Conservation (phyloP, 768 basidiomycete species). For the Suillus variegatus region DNA sequence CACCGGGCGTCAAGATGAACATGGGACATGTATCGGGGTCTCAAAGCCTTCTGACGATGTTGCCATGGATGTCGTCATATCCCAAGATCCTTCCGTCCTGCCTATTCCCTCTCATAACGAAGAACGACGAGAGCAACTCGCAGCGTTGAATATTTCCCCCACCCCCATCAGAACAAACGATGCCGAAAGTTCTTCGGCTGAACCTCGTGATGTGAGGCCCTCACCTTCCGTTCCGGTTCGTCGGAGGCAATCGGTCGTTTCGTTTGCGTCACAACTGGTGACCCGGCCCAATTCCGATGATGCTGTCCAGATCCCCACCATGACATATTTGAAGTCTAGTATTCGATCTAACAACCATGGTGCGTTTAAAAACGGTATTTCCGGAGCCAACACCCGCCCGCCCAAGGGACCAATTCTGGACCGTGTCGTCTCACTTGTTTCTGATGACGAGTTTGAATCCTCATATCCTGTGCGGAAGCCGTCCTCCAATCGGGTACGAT, state of each 20-base stretch:
- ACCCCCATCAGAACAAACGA: background rate
- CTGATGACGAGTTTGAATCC: background rate
- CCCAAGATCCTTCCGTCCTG: background rate
- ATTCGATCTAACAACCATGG: background rate
- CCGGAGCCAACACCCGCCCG: background rate
- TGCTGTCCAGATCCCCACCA: background rate
- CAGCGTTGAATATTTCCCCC: background rate
- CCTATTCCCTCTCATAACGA: background rate
- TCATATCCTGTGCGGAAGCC: background rate
- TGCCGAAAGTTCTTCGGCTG: no score
- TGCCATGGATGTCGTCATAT: background rate
- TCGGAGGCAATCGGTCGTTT: background rate
- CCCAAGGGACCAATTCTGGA: background rate
- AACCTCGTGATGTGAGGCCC: background rate
- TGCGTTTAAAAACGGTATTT: background rate
- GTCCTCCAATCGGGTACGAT: background rate
- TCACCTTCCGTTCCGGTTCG: background rate
- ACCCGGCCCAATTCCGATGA: background rate
- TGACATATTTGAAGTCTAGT: background rate
- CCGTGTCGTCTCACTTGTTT: background rate
- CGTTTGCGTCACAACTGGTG: slow-evolving; percentile 1
- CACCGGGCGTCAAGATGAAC: background rate
- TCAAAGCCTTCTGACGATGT: background rate
- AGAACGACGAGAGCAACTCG: background rate
- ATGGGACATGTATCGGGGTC: background rate